Base-by-base conservation (phyloP, 2,329 filamentous ascomycete species). In the Ceratocystis ficicola region DNA sequence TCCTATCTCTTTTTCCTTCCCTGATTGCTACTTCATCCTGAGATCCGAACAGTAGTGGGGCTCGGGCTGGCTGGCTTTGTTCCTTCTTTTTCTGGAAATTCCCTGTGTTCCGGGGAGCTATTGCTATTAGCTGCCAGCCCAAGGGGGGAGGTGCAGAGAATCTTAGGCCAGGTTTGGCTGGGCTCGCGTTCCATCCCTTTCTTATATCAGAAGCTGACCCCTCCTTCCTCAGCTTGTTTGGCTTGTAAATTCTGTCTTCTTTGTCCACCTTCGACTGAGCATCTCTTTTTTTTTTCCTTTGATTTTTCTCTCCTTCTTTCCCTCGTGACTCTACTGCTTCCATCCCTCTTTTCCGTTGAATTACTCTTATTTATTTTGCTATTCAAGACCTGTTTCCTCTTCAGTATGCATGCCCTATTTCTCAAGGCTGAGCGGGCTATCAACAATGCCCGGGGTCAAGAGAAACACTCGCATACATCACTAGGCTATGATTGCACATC, bases 381-480 rank as follows among this genome's bases (percentile, higher is more conserved):
- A 20, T 12, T 3, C 22, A 25, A 50, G 22, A 20, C 20, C 20
- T 20, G 44, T 48, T 22, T 17, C 17, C 46, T 57, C 22, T 30
- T 17, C 7, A 62, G 17, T 15, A 68, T 66, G 66, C 66, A 68
- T 20, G 65, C 66, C 17, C 78, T 82, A 69, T 75, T 80, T 67
- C 75, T 75, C 65, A 78, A 80, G 70, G 74, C 78, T 65, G 77
- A 78, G 69, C 71, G 74, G 52, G 75, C 63, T 30, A 28, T 68
- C 10, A 65, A 57, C 61, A 65, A 55, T n/a, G 66, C 64, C 65
- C 71, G 77, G 46, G 74, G 74, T 55, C 73, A 74, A 44, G 77
- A 78, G 66, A 73, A 74, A 55, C 78, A 79, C 66, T 79, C 79
- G 30, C 78, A 80, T 68, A 77, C 78, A 5, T 73, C 80, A 63